Conservation (phyloP, 169 alveolate species). For the Eimeria tenella region DNA sequence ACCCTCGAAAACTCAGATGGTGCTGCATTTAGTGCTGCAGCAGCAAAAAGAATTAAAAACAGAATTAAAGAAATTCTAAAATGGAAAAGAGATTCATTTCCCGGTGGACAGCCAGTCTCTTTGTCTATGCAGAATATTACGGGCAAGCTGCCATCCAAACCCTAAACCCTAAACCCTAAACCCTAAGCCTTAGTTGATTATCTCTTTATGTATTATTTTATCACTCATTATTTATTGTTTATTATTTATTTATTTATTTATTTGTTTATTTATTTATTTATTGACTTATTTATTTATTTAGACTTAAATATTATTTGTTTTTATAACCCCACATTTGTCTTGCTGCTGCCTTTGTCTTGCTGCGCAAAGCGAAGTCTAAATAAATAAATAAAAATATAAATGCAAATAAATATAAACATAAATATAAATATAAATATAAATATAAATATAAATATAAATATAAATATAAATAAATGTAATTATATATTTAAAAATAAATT, state of each 20-base stretch:
- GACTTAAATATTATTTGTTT: neutral
- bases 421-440: neutral
- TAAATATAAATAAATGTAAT: neutral
- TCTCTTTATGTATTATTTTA: too few species aligned
- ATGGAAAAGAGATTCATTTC: constrained; percentile 91
- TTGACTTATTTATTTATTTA: neutral
- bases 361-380: neutral
- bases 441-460: too few species aligned
- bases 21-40: neutral
- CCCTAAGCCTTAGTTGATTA: too few species aligned
- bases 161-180: too few species aligned
- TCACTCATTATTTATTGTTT: too few species aligned
- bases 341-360: too few species aligned
- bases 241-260: too few species aligned
- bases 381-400: constrained; percentile 30
- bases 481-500: neutral
- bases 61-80: constrained; percentile 84
- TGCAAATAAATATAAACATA: neutral
- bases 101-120: constrained; percentile 94
- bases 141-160: too few species aligned
- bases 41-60: constrained; percentile 17
- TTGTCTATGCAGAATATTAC: constrained; percentile 84
- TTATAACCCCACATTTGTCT: too few species aligned
- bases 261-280: too few species aligned
- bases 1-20: constrained; percentile 26